Evolutionary conservation across 192 early-diverging fungal genomes (phyloP), one percentile per base, ranked within the genome.

Genomic region (Linderina pennispora): DNA sequence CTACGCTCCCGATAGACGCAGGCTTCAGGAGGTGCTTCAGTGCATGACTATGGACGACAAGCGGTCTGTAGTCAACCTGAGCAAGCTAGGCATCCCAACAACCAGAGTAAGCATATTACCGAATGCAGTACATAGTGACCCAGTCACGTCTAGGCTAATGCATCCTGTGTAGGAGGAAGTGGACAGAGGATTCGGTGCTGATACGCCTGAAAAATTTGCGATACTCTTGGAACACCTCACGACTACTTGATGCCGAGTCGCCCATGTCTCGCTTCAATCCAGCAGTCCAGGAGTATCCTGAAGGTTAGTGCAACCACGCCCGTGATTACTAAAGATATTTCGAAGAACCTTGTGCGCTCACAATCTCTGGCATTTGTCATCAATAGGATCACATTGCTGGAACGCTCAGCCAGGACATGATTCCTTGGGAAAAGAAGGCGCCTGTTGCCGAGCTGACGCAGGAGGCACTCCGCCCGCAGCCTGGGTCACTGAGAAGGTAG

Each of bases 401-500:
- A 1, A 40, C 48, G 8, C 53, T 72, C 8, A 33, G 35, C 41
- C 36, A 41, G 7, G 43, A 58, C 0, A 16, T 61, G 57, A 65
- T 72, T 46, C 68, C 68, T 1, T 72, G 68, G 68, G 45, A 44
- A 22, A 32, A 45, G 33, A 41, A 64, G 24, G 49, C 28, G 19
- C 57, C 56, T 4, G 52, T 53, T 5, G 53, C 54, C 24, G 36
- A 53, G 11, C 40, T 44, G 0, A 56, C 68, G 47, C 59, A 55
- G 53, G 35, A 56, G 16, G 41, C 60, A n/a, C 23, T 64, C 5
- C 59, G 64, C 26, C 21, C 35, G 1, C 53, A 45, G 2, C 61
- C 61, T 13, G 61, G 53, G 4, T 72, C 68, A 3, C 57, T 72
- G 16, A 33, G 61, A 49, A 50, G 62, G 68, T 72, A 64, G 50